These are phyloP conservation scores for Ramaria sp. DNA, from an alignment of 768 basidiomycete species.

Conservation along the genomic window DNA sequence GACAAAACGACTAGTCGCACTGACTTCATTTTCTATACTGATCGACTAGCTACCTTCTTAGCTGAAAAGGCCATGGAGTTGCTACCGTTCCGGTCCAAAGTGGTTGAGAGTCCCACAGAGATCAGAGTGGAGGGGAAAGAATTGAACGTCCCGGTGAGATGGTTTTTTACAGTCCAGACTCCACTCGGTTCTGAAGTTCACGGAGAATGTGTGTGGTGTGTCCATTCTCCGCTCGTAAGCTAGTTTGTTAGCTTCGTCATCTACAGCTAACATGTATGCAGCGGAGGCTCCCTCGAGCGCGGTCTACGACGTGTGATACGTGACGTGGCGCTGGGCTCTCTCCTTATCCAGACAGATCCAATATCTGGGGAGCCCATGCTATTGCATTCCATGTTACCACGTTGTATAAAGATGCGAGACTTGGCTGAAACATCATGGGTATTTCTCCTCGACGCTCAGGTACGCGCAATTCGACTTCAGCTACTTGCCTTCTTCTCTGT, in stretches of 20 bases:
- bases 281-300: conserved; percentile 83
- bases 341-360: conserved; percentile 83
- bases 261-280: conserved; percentile 19
- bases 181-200: neutral
- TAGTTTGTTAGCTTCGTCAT: neutral
- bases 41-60: conserved; percentile 74
- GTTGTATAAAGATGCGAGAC: conserved; percentile 52
- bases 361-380: conserved; percentile 81
- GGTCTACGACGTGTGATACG: conserved; percentile 85
- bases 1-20: conserved; percentile 58
- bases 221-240: conserved; percentile 81
- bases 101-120: conserved; percentile 58
- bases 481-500: neutral
- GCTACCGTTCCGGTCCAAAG: conserved; percentile 58
- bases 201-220: conserved; percentile 73
- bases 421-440: conserved; percentile 66
- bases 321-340: conserved; percentile 76
- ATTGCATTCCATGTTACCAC: conserved; percentile 72
- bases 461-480: conserved; percentile 15
- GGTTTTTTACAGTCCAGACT: neutral
- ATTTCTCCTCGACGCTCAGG: conserved; percentile 85
- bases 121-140: conserved; percentile 47
- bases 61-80: conserved; percentile 76
- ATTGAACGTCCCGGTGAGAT: conserved; percentile 44
- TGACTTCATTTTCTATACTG: conserved; percentile 90